Base-by-base conservation (phyloP, 1,139 yeast species). In the Geotrichum siamense region DNA sequence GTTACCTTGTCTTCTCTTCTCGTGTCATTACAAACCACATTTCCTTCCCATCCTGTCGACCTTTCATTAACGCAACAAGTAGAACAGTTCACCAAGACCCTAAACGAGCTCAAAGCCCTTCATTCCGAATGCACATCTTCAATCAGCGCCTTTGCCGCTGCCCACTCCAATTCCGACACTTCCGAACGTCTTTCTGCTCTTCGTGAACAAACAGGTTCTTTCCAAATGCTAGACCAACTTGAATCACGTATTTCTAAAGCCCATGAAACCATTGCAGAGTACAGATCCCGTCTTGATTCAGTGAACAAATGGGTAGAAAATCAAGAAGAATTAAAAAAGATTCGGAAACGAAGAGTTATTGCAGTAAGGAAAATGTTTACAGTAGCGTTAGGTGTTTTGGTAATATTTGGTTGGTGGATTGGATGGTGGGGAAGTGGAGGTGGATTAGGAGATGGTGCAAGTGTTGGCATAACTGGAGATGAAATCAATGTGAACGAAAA, bases 261-360 rank as follows among this genome's bases (percentile, higher is more conserved):
- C 1, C 46, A 43, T 20, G 33, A 33, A 9, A 29, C 46, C 1
- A 31, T 43, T 5, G 43, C 32, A 10, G 39, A 29, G 10, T 38
- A 34, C 29, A 43, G 38, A 32, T 16, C 22, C 12, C 37, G 41
- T n/a, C 30, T 43, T 3, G 46, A 43, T 10, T 19, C 13, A 3
- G 32, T 43, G 9, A 30, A 35, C n/a, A 25, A 25, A 12, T 43
- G 46, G 46, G 39, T 43, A 5, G 37, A 41, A 5, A 19, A 32
- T n/a, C 33, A 35, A 15, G 46, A 43, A 25, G 32, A 12, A 2
- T 19, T 38, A 16, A 20, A 41, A 23, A 27, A 34, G 8, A 26
- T 39, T 10, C 31, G 43, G 37, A 26, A 39, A 5, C 22, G 35
- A 25, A 29, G 46, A 2, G 25, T 29, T 2, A 12, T 36, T 4